These are phyloP conservation scores for Colletotrichum truncatum DNA, from an alignment of 2,329 filamentous ascomycete species.

Conservation along the genomic window DNA sequence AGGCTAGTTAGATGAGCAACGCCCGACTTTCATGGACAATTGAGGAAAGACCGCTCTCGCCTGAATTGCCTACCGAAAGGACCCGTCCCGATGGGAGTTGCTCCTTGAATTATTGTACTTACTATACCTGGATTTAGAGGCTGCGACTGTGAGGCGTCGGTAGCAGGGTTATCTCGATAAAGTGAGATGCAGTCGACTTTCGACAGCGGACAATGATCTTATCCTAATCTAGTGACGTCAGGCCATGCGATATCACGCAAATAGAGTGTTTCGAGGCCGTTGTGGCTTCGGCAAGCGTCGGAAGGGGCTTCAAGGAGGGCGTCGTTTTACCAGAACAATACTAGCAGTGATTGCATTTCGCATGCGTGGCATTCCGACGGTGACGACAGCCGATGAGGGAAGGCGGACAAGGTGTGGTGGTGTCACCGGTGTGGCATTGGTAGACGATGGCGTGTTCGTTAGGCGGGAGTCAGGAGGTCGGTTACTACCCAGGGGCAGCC, in stretches of 20 bases:
- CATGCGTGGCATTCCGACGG: not conserved
- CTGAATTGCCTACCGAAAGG: not conserved
- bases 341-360: no score
- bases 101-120: no score
- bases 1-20: not conserved
- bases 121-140: not conserved
- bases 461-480: constrained; percentile 12
- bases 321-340: not conserved
- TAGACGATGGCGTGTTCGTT: constrained; percentile 8
- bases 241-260: no score
- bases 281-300: not conserved
- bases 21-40: constrained; percentile 10
- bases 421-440: constrained; percentile 3
- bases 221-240: not conserved
- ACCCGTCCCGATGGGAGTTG: not conserved
- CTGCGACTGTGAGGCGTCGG: no score
- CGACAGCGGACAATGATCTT: no score
- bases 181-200: no score
- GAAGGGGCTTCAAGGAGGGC: not conserved
- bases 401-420: not conserved
- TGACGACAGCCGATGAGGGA: not conserved
- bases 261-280: not conserved
- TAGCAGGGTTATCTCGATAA: no score
- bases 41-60: not conserved
- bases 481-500: not conserved